Evolutionary conservation across 306 rosid species (phyloP), one percentile per base, ranked within the genome.

Genomic region (Lathyrus tuberosus): DNA sequence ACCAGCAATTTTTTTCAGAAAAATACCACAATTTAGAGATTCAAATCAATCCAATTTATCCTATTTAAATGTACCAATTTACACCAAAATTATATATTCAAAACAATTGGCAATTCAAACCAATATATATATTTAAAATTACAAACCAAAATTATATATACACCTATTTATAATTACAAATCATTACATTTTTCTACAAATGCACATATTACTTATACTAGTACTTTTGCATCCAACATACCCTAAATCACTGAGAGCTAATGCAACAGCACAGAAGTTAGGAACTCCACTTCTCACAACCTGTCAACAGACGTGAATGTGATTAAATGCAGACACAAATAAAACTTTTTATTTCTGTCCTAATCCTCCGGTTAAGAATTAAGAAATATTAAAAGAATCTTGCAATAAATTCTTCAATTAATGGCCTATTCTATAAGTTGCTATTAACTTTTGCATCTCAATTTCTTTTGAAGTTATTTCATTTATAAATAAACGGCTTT

Each of bases 271-370:
- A 86, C 92, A 92, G 49, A 89, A 92, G 85, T 89, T 92, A 9
- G 98, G 96, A 53, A 92, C 62, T 79, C 98, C 98, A 75, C 98
- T 92, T 85, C 96, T 85, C 73, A 88, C 83, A 78, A 92, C 98
- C 96, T 91, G 84, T 78, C 46, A 86, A 71, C n/a, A 65, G 52
- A 72, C 22, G 31, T 47, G 22, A 77, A 22, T 60, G 56, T 28
- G 61, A 81, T 47, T 65, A 17, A 49, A 40, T 11, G 12, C 1
- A 38, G 35, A 38, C 38, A 62, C 13, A 37, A 31, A 20, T 38
- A 17, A 62, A 62, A 48, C 1, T 6, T 16, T 16, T 43, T 43
- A n/a, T n/a, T 6, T 49, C 10, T 10, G 11, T 49, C 56, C 18
- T 48, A 2, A 48, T 22, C 53, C 4, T 47, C 4, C 5, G 2